Percentiles rank a stretch among this genome's conserved stretches.
These are phyloP conservation scores for Candida insectorum DNA, from an alignment of 805 yeast genomes.

Conservation along the genomic window DNA sequence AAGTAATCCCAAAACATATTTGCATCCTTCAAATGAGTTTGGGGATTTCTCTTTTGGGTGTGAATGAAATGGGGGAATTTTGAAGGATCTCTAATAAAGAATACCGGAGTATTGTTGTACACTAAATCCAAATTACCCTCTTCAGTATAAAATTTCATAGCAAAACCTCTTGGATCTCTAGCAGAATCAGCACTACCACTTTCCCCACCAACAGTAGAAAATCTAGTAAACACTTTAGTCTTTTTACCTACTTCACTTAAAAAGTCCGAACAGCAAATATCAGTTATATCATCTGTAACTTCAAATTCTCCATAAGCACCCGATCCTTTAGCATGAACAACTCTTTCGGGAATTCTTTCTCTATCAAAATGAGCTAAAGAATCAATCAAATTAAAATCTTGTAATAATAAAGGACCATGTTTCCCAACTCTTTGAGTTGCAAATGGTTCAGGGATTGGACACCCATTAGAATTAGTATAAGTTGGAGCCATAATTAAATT, in stretches of 20 bases:
- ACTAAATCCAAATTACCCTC: constrained; percentile 85
- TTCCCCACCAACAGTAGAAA: constrained; percentile 88
- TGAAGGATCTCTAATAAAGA: constrained; percentile 79
- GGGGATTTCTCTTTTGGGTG: constrained; percentile 84
- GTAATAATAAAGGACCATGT: constrained; percentile 76
- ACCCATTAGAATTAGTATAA: constrained; percentile 71
- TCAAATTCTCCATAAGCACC: constrained; percentile 89
- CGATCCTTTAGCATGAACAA: constrained; percentile 90
- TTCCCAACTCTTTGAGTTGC: constrained; percentile 73
- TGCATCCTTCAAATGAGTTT: constrained; percentile 75
- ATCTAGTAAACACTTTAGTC: constrained; percentile 69
- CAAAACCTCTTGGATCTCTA: constrained; percentile 85
- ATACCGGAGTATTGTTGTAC: constrained; percentile 82
- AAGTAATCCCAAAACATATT: constrained; percentile 85
- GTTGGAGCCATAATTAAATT: constrained; percentile 52
- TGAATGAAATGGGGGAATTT: constrained; percentile 88
- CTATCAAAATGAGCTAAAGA: constrained; percentile 84
- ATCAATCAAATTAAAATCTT: constrained; percentile 78
- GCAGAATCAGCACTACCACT: constrained; percentile 77
- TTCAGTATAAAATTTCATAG: constrained; percentile 76
- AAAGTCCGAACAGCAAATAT: constrained; percentile 66
- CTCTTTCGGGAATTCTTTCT: constrained; percentile 89
- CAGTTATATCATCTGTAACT: constrained; percentile 81
- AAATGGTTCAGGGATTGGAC: constrained; percentile 73
- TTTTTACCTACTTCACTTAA: constrained; percentile 74